These are phyloP conservation scores for Piromyces finnis DNA, from an alignment of 192 early-diverging fungal species.

Conservation along the genomic window DNA sequence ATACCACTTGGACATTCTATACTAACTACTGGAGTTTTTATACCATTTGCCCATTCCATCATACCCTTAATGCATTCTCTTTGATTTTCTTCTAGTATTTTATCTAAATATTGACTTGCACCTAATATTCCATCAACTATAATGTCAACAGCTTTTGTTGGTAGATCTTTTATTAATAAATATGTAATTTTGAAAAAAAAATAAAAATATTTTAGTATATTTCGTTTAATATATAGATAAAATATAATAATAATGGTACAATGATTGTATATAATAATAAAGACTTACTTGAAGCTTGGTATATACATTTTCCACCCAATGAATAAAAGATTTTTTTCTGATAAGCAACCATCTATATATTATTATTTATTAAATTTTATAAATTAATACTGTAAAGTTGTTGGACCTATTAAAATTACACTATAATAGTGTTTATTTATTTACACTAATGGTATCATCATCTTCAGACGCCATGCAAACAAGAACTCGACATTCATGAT, in stretches of 20 bases:
- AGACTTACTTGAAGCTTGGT: neutral
- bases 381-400: too few species aligned
- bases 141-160: neutral
- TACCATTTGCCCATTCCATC: neutral
- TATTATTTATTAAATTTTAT: too few species aligned
- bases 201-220: too few species aligned
- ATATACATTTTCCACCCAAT: slow-evolving; percentile 19
- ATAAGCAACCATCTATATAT: slow-evolving; percentile 15
- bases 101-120: neutral
- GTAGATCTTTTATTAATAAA: neutral
- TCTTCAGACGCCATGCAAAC: slow-evolving; percentile 20
- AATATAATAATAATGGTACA: too few species aligned
- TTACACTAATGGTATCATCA: slow-evolving; percentile 17
- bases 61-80: neutral
- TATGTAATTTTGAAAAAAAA: too few species aligned
- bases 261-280: too few species aligned
- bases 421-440: too few species aligned
- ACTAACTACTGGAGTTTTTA: neutral
- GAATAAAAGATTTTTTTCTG: slow-evolving; percentile 20
- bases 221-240: too few species aligned
- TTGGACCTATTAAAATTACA: too few species aligned
- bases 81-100: neutral
- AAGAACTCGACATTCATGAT: slow-evolving; percentile 53
- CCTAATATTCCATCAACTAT: neutral
- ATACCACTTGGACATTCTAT: neutral